A percentile compares a stretch with the other conserved stretches of the same genome.
Conservation (phyloP, 768 basidiomycete species). For the Leucocoprinus sp. region DNA sequence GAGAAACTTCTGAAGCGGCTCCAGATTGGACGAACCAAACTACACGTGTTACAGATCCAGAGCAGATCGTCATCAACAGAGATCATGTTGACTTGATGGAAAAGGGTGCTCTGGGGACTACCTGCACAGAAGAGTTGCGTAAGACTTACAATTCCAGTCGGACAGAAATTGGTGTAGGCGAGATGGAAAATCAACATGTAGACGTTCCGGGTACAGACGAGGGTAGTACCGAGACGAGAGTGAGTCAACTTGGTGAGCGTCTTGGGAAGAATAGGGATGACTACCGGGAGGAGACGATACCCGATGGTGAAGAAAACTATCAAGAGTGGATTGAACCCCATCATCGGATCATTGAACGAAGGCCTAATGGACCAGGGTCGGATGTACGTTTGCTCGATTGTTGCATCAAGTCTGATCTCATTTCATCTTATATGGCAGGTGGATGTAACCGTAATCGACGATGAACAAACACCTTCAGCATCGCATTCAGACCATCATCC, state of each 20-base stretch:
- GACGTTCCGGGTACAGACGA: constrained; percentile 8
- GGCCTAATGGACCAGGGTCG: constrained; percentile 16
- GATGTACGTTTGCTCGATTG: constrained; percentile 20
- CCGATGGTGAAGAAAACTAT: constrained; percentile 16
- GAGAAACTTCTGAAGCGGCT: constrained; percentile 31
- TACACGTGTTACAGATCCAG: constrained; percentile 57
- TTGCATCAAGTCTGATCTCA: not conserved
- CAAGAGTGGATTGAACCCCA: constrained; percentile 22
- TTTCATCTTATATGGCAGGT: constrained; percentile 6
- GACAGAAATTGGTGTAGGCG: not conserved
- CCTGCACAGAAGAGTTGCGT: not conserved
- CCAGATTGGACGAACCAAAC: constrained; percentile 86
- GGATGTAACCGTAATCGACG: constrained; percentile 2
- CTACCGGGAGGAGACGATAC: constrained; percentile 13
- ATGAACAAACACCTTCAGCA: not conserved
- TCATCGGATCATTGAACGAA: constrained; percentile 21
- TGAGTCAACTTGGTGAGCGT: constrained; percentile 2
- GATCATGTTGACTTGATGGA: constrained; percentile 42
- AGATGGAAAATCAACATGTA: not conserved
- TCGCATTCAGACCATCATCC: not conserved
- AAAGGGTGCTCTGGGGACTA: constrained; percentile 6
- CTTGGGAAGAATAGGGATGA: constrained; percentile 9
- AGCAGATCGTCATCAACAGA: constrained; percentile 80
- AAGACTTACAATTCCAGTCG: not conserved
- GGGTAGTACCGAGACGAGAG: constrained; percentile 11